Evolutionary conservation across 176 grass and related monocot genomes (phyloP).

Genomic region (Carex cristatella): DNA sequence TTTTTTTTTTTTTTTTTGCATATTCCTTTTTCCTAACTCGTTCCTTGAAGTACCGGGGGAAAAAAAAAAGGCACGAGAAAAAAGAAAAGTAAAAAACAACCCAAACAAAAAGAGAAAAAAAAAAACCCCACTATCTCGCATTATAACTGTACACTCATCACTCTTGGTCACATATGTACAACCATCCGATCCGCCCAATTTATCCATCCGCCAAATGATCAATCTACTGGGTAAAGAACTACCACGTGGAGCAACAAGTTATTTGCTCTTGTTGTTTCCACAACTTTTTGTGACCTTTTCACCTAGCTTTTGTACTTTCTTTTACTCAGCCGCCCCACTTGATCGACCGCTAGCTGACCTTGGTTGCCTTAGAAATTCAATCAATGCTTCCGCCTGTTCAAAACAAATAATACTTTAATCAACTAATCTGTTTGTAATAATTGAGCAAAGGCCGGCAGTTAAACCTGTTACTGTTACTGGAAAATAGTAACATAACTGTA

Average conservation of each 20-base stretch:
- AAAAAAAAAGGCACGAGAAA: background rate
- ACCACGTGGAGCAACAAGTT: conserved; percentile 20
- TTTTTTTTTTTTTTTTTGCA: conserved; percentile 8
- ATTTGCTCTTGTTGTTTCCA: background rate
- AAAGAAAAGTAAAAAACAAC: background rate
- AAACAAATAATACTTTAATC: conserved; percentile 7
- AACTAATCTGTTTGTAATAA: background rate
- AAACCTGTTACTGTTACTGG: background rate
- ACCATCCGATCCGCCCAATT: background rate
- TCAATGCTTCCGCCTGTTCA: conserved; percentile 57
- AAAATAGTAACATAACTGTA: background rate
- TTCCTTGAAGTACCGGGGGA: conserved; percentile 21
- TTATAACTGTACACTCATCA: conserved; percentile 67
- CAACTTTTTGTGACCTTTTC: background rate
- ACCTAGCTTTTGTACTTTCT: conserved; percentile 6
- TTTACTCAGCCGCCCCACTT: conserved; percentile 30
- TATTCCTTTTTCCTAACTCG: background rate
- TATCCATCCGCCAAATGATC: background rate
- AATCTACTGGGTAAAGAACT: background rate
- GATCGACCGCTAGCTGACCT: conserved; percentile 38
- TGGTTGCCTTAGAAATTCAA: conserved; percentile 71
- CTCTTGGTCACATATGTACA: conserved; percentile 50
- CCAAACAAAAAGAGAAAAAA: conserved; percentile 25
- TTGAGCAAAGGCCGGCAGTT: background rate
- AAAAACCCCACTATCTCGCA: conserved; percentile 33